phyloP scores from a whole-genome alignment of 257 asterid genomes.

The Voacanga thouarsii region DNA sequence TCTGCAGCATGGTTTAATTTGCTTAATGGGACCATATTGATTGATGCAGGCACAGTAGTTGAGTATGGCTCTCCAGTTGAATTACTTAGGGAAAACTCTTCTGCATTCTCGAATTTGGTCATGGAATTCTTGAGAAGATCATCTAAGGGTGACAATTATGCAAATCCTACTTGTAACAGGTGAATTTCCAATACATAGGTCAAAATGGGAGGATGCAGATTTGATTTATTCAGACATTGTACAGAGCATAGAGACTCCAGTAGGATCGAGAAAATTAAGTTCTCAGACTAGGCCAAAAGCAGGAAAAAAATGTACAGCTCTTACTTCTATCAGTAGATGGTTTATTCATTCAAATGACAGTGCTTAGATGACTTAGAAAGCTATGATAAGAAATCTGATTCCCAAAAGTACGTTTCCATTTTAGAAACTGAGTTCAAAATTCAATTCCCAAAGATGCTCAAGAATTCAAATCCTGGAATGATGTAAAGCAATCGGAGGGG shows the following conservation, averaged over 20 bases:
- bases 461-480: too few species aligned
- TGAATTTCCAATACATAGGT: too few species aligned
- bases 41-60: slow-evolving; percentile 51
- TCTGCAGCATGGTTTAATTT: not conserved
- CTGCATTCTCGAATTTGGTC: slow-evolving; percentile 72
- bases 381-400: not conserved
- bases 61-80: slow-evolving; percentile 66
- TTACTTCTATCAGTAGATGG: not conserved
- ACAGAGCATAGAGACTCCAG: not conserved
- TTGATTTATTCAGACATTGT: not conserved
- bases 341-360: too few species aligned
- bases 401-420: not conserved
- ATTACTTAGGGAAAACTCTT: slow-evolving; percentile 43
- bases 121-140: slow-evolving; percentile 66
- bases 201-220: not conserved
- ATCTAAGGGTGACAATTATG: slow-evolving; percentile 7
- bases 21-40: not conserved
- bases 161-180: not conserved
- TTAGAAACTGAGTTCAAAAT: not conserved
- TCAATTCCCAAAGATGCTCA: too few species aligned
- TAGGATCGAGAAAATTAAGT: not conserved
- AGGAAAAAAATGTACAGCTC: not conserved
- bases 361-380: not conserved
- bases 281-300: not conserved
- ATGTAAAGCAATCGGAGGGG: too few species aligned